Base-by-base conservation (phyloP, 108 stramenopile genomes). In the Discostella pseudostelligera region DNA sequence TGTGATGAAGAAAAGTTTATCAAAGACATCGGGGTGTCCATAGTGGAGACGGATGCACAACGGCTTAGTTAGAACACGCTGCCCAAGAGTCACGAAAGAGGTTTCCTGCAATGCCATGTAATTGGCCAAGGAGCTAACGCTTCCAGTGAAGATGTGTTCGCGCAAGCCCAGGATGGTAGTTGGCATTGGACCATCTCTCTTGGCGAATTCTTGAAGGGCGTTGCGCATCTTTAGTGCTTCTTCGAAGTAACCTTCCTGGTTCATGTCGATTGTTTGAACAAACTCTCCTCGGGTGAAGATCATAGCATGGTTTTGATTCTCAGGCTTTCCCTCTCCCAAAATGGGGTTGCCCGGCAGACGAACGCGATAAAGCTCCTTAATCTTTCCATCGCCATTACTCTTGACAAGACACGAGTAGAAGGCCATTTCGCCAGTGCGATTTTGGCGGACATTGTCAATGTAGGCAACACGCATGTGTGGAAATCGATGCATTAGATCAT, bases 31-130 rank as follows among this genome's bases (percentile, higher is more conserved):
- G 26, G 98, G 98, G 71, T 99, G 98, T 32, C 98, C 98, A 68
- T 99, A 99, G 67, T 99, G 98, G 47, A 97, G 82, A 57, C 98
- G 86, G 53, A 97, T 95, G 50, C 89, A 87, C 32, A 99, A 80
- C 12, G 98, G 98, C 48, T 87, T 84, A 5, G 92, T 92, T 29
- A 99, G 83, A 14, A 99, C 97, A 37, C 98, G 88, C 65, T 99
- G 98, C 22, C 98, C 98, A 11, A 99, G 79, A 14, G 98, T 97
- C 10, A 97, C 96, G 49, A 99, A 99, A 10, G 93, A 94, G 39
- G 90, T 92, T 78, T 99, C 98, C 72, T 99, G 98, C 62, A 97
- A 62, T 3, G 98, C 98, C 98, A 99, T 99, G 81, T 99, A 99
- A 66, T 97, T 99, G 20, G 98, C 96, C 69, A 99, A 76, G 0